phyloP scores from a whole-genome alignment of 208 protist species.

The Wallacemonas rigidus region DNA sequence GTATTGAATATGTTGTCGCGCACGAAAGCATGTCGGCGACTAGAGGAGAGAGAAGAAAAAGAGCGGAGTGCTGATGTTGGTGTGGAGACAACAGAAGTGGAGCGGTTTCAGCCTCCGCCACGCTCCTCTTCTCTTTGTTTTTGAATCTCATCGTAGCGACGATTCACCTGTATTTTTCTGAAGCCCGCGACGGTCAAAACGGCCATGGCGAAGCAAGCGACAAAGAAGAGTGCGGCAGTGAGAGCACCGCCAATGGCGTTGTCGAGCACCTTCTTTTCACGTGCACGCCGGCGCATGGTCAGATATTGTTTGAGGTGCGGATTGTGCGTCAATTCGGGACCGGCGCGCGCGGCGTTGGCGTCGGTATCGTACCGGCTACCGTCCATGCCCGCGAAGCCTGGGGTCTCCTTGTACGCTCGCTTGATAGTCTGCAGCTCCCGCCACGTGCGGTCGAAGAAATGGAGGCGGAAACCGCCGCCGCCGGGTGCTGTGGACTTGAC shows the following conservation, averaged over 20 bases:
- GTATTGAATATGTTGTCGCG: too few relatives aligned
- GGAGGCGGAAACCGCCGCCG: not conserved
- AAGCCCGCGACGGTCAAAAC: conserved; percentile 12
- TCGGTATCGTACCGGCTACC: conserved; percentile 46
- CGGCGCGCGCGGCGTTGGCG: conserved; percentile 24
- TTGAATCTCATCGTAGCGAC: conserved; percentile 21
- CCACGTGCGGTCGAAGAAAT: conserved; percentile 17
- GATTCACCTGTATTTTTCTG: conserved; percentile 10
- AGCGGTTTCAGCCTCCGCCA: conserved; percentile 17
- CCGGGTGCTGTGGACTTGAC: conserved; percentile 1
- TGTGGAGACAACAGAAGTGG: too few relatives aligned
- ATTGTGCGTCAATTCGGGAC: conserved; percentile 27
- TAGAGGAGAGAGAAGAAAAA: too few relatives aligned
- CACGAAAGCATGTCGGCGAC: too few relatives aligned
- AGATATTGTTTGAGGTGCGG: conserved; percentile 41
- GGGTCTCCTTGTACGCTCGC: conserved; percentile 26
- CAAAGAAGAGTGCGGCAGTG: conserved; percentile 23
- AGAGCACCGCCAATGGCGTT: conserved; percentile 27
- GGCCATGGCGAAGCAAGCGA: conserved; percentile 8
- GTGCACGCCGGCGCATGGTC: conserved; percentile 38
- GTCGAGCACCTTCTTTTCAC: conserved; percentile 45
- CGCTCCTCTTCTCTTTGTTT: conserved; percentile 14
- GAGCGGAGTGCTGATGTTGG: too few relatives aligned
- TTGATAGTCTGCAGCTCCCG: conserved; percentile 24
- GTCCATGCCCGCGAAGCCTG: conserved; percentile 47